Conservation (phyloP, 257 asterid genomes). For the Solanum medicagineum region DNA sequence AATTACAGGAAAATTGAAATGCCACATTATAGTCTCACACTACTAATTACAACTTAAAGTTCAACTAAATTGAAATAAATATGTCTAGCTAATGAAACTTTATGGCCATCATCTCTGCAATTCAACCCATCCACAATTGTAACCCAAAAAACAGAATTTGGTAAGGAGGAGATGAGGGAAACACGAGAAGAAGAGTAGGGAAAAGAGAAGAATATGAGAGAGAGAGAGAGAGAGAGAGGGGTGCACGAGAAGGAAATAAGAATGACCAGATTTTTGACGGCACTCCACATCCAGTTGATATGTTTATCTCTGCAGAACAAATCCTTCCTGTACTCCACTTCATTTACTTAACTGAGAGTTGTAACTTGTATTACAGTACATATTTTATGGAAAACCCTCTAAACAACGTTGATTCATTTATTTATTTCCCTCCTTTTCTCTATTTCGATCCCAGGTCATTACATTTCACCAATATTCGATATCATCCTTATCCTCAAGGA, state of each 20-base stretch:
- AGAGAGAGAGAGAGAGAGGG: background rate
- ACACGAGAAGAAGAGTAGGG: background rate
- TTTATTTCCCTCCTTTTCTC: too few species aligned
- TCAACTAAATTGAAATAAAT: background rate
- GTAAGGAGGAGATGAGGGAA: background rate
- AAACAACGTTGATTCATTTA: background rate
- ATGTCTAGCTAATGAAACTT: background rate
- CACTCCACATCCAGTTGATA: too few species aligned
- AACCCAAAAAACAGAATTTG: background rate
- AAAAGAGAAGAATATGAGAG: background rate
- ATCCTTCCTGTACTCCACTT: too few species aligned
- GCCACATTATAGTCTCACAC: background rate
- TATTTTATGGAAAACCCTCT: background rate
- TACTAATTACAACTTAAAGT: background rate
- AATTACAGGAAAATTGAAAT: background rate
- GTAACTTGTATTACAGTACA: background rate
- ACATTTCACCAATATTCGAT: too few species aligned
- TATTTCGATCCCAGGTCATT: too few species aligned
- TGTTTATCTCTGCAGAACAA: too few species aligned
- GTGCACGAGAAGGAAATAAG: too few species aligned
- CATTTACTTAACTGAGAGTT: background rate
- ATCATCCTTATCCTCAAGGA: too few species aligned
- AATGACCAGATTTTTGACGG: too few species aligned
- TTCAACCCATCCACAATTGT: background rate
- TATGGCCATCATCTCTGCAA: background rate